Base-by-base conservation (phyloP, 2,329 filamentous ascomycete genomes). In the Neoscytalidium dimidiatum region DNA sequence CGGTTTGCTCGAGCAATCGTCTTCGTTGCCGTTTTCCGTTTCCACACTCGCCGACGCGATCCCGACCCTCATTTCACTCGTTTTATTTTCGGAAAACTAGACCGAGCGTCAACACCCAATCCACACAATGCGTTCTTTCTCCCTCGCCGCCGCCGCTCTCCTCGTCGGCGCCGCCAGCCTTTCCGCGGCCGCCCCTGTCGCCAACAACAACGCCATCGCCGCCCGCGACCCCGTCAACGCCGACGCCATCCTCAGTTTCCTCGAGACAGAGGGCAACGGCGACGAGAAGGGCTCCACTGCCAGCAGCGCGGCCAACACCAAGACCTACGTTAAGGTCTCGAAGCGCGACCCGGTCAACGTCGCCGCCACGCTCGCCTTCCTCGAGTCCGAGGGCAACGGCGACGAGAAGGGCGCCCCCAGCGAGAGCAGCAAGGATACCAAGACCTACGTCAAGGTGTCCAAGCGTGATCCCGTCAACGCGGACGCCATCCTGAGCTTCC, bases 51-150 rank as follows among this genome's bases (percentile, higher is more conserved):
- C 52, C 52, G 51, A n/a, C 26, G 4, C 17, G 6, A 33, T 33
- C 31, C 52, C 52, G 52, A 60, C 56, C 53, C 38, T 44, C 41
- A 23, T 33, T 31, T 60, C 38, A 26, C 53, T 58, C 53, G 11
- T 58, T 58, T 58, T 4, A 13, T 58, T 58, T 4, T 14, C 26
- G 26, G n/a, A 43, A 60, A 46, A 21, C 21, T 19, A 5, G 1
- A 21, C 6, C 4, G 4, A 1, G 17, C 14, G 11, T n/a, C 14
- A 52, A 52, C 44, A 52, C 26, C 23, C n/a, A n/a, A n/a, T 9
- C 23, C 23, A 29, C 14, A 52, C 17, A 17, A 60, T 60, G 56
- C 56, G 38, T 46, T 60, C 11, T 8, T 43, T 17, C 48, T 28
- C 53, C 38, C n/a, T 60, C 56, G 35, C 56, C 28, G n/a, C 56